Evolutionary conservation across 2,329 filamentous ascomycete genomes (phyloP).

Genomic region (Claviceps pusilla): DNA sequence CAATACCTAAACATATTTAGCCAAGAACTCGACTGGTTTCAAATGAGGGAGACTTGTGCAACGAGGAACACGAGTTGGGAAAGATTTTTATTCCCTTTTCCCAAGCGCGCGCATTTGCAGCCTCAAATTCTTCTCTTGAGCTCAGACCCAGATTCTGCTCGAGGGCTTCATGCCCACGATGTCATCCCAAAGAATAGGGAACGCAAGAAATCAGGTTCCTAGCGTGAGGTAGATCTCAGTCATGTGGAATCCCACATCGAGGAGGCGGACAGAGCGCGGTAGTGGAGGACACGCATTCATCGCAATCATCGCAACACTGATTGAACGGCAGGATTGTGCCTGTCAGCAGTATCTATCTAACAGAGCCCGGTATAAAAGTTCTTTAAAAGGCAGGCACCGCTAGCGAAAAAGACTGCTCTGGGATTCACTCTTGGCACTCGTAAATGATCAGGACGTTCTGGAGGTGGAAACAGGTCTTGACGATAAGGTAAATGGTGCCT

Average conservation of each 20-base stretch:
- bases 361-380: conserved; percentile 55
- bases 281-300: neutral
- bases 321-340: neutral
- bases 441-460: conserved; percentile 83
- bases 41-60: neutral
- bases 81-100: too few relatives aligned
- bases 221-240: neutral
- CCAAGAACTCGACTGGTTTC: conserved; percentile 4
- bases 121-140: neutral
- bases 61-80: neutral
- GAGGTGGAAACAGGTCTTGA: conserved; percentile 56
- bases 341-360: conserved; percentile 98
- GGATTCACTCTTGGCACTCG: conserved; percentile 64
- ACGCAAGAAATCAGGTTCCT: neutral
- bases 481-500: conserved; percentile 88
- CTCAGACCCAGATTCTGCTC: neutral
- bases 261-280: neutral
- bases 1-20: conserved; percentile 8
- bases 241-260: neutral
- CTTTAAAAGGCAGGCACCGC: conserved; percentile 60
- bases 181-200: neutral
- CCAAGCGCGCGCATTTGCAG: neutral
- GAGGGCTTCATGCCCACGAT: neutral
- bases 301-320: neutral
- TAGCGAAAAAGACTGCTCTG: conserved; percentile 91